Base-by-base conservation (phyloP, 805 yeast genomes). In the Spathaspora sp. region DNA sequence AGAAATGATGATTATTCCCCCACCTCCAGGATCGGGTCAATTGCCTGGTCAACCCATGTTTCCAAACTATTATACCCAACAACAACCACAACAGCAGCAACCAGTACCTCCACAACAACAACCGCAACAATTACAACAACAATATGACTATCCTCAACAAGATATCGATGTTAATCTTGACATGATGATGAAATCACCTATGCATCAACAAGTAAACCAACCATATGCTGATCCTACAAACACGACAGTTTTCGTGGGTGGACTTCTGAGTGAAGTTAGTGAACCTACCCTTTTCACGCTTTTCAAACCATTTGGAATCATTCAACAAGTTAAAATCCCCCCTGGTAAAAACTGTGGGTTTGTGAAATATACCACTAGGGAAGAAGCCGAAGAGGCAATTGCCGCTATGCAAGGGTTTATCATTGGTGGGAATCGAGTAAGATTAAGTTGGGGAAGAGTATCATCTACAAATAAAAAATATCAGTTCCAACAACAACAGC, bases 401-500 rank as follows among this genome's bases (percentile, higher is more conserved):
- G 76, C 81, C 35, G 87, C 85, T 56, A 87, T 91, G 96, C 96
- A 91, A 69, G 96, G 96, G 9, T 89, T 83, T 64, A 89, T 90
- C 38, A 85, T 91, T 59, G 93, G 92, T 48, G 91, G 89, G 52
- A 85, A 89, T 52, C 78, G 93, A 55, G 84, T 91, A 47, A 77
- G 96, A 59, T 77, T 91, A 52, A 85, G 93, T 49, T 91, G 97
- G 97, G 97, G 97, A 29, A n/a, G 51, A 58, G 76, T 66, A 9
- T 69, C 72, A 1, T 51, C 57, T 44, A 64, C 62, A 52, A 68
- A 68, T 55, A 68, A 65, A 47, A 67, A 64, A 52, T 70, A 57
- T 52, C 72, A 68, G 31, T 67, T 62, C 31, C 68, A 60, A 47
- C 69, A 64, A 38, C 67, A 61, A 20, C 64, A 62, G 42, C 60